phyloP scores from a whole-genome alignment of 495 filamentous ascomycete species.

The Collariella sp. region DNA sequence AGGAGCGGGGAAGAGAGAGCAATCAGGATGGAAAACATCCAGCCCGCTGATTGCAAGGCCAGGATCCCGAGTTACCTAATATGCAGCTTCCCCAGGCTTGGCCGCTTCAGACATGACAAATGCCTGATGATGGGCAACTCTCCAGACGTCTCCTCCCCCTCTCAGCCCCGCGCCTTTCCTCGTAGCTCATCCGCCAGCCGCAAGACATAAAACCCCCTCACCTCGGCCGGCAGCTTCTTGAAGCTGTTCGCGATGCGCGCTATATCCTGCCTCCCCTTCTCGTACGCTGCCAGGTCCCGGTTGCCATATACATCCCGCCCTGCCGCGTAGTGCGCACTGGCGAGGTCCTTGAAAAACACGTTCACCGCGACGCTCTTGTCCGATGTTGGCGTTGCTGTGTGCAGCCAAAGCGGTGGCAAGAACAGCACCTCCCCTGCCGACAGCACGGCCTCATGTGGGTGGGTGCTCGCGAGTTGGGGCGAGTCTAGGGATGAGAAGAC shows the following conservation, averaged over 20 bases:
- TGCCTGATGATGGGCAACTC: not conserved
- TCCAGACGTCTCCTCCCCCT: not conserved
- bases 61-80: constrained; percentile 1
- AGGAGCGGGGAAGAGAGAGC: no score
- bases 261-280: constrained; percentile 67
- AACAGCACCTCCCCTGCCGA: constrained; percentile 67
- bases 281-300: constrained; percentile 74
- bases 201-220: constrained; percentile 65
- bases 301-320: constrained; percentile 86
- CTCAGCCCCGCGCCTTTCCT: constrained; percentile 14
- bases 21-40: no score
- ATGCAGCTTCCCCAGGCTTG: not conserved
- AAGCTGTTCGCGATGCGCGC: constrained; percentile 60
- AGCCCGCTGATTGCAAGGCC: not conserved
- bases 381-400: constrained; percentile 61
- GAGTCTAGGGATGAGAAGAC: constrained; percentile 47
- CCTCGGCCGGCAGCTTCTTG: constrained; percentile 54
- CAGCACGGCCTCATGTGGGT: constrained; percentile 59
- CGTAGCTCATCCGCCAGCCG: constrained; percentile 63
- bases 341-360: constrained; percentile 70
- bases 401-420: constrained; percentile 74
- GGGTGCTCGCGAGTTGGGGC: constrained; percentile 40
- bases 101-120: not conserved
- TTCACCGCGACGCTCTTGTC: constrained; percentile 69
- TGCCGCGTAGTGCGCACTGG: constrained; percentile 53